Evolutionary conservation across 495 filamentous ascomycete species (phyloP), one percentile per base, ranked within the genome.

Genomic region (Tuber borchii): DNA sequence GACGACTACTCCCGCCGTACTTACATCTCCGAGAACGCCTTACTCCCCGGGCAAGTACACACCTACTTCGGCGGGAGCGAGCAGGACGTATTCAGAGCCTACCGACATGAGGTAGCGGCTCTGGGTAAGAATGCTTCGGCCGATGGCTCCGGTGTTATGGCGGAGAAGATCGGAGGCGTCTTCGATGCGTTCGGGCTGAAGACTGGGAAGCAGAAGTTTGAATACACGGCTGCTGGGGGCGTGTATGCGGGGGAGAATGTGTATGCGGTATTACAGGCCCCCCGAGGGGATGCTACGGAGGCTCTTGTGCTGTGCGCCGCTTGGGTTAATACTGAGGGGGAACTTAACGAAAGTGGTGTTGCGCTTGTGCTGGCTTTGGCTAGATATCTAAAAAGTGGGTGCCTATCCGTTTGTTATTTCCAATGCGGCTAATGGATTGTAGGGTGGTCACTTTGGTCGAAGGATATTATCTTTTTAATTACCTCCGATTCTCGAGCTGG

Each of bases 401-500:
- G 56, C 51, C 14, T 42, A 34, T n/a, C 37, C 70, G n/a, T 17
- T n/a, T 19, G 39, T 17, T 19, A 26, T n/a, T 75, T 71, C 39
- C 9, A 34, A 31, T 17, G 71, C n/a, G 31, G 69, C 56, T 70
- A 48, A 71, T 73, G 31, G 48, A 39, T n/a, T 26, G 69, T 48
- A 92, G 90, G 93, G 76, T 99, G 95, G 95, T 97, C 93, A 40
- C 86, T 99, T 17, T 99, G 95, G 95, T 97, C 93, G 51, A 99
- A 99, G 85, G 95, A 99, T 79, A 97, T 99, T 79, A 95, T 99
- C 70, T 90, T 99, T 84, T 84, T 99, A 12, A 88, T 98, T 71
- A 90, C 95, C 1, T 89, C 91, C 1, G 95, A 99, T 84, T 97
- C 93, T 82, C 91, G 90, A 73, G 90, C 93, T 26, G 95, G 94